These are phyloP conservation scores for Caloboletus inedulis DNA, from an alignment of 1,284 basidiomycete species.

Conservation along the genomic window DNA sequence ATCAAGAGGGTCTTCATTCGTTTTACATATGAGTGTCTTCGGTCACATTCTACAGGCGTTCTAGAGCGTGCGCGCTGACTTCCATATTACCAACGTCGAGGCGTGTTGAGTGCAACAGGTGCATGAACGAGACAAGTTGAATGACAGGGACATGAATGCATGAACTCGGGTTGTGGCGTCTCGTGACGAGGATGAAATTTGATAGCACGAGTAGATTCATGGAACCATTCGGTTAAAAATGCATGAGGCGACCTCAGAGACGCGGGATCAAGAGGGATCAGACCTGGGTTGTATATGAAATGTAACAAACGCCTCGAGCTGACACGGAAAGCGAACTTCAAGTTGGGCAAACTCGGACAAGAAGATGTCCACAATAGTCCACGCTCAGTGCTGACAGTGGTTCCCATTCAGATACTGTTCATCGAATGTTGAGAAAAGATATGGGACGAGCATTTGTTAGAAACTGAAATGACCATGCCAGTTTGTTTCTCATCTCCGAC, in stretches of 20 bases:
- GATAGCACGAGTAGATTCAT: not conserved
- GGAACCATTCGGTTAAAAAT: not conserved
- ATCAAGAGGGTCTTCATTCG: not conserved
- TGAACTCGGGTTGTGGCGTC: not conserved
- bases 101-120: not conserved
- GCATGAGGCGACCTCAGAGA: not conserved
- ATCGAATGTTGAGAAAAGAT: constrained; percentile 5
- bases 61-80: not conserved
- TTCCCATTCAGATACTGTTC: not conserved
- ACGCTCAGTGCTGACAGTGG: not conserved
- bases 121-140: not conserved
- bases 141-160: constrained; percentile 1
- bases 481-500: constrained; percentile 28
- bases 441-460: constrained; percentile 5
- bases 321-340: not conserved
- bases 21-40: not conserved
- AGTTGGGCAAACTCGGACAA: not conserved
- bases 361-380: not conserved
- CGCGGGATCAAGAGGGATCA: not conserved
- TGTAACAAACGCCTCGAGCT: not conserved
- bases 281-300: not conserved
- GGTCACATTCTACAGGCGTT: not conserved
- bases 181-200: not conserved
- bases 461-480: constrained; percentile 10
- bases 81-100: constrained; percentile 7